Base-by-base conservation (phyloP, 2,329 filamentous ascomycete species). In the Hawksworthiomyces lignivorus region DNA sequence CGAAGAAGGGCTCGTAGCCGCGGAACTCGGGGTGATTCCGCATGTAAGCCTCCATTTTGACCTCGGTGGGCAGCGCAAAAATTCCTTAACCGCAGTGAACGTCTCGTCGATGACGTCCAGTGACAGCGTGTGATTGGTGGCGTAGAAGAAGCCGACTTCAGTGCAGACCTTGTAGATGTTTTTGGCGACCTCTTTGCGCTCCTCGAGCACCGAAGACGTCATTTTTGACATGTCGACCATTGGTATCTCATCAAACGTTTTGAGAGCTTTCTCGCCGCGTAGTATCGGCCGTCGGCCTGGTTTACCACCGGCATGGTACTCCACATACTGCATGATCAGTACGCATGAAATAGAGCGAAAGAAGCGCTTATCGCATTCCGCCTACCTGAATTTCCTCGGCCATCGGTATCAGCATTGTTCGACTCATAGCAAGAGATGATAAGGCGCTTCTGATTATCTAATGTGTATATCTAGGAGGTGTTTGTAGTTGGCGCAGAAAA, bases 161-260 rank as follows among this genome's bases (percentile, higher is more conserved):
- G 30, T 26, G 32, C 37, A 32, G 17, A 36, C 43, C 2, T 30
- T 24, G 19, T 58, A 60, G 11, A 75, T 61, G 5, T 59, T 51
- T 1, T 50, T 48, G 1, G 69, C 69, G 1, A 72, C 60, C n/a
- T 18, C 19, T 14, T 20, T 27, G 19, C 22, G 30, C 20, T 40
- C 29, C 29, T 17, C 12, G 36, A 1, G 61, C 54, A 2, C 53
- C 41, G 36, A 64, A 60, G 39, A 68, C 62, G 35, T 62, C 21
- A 56, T 49, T 9, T 54, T 51, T 0, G 60, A 58, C 12, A 76
- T 53, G 48, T 77, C 69, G 38, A 77, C 70, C 33, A 76, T 52
- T 3, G 73, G 73, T 10, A 76, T 70, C 50, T 76, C 67, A 3
- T 56, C 55, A 0, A 56, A 47, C 2, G 50, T 45, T 5, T 26